Conservation (phyloP, 192 early-diverging fungal genomes). For the Coemansia biformis region DNA sequence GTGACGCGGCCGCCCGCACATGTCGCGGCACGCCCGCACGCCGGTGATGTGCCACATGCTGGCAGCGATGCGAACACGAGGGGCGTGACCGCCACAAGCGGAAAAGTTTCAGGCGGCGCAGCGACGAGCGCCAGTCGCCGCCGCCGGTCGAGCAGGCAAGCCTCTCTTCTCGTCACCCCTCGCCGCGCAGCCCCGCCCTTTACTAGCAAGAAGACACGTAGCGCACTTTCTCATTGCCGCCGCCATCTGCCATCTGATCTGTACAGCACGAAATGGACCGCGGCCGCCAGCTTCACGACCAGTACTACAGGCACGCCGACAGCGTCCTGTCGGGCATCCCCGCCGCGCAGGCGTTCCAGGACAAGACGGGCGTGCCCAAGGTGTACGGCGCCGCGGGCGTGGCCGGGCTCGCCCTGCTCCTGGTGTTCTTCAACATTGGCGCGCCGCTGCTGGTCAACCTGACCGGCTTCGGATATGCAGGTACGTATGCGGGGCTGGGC, state of each 20-base stretch:
- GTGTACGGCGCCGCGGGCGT: conserved; percentile 72
- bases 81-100: no score
- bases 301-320: conserved; percentile 53
- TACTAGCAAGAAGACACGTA: no score
- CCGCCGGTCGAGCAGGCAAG: no score
- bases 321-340: conserved; percentile 67
- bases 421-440: conserved; percentile 89
- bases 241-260: no score
- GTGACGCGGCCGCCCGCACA: no score
- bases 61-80: no score
- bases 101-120: no score
- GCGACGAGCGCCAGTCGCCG: no score
- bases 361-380: conserved; percentile 78
- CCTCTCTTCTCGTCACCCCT: neutral
- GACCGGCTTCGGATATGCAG: conserved; percentile 85
- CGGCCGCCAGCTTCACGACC: conserved; percentile 36
- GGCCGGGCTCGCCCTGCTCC: conserved; percentile 55
- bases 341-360: conserved; percentile 63
- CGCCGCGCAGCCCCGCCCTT: no score
- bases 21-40: no score
- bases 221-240: neutral
- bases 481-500: conserved; percentile 51
- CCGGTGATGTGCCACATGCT: no score
- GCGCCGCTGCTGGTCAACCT: conserved; percentile 74
- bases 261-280: conserved; percentile 24